Percentiles rank a stretch among this genome's conserved stretches.
Conservation (phyloP, 139 green algal genomes). For the Asterochloris sp. region DNA sequence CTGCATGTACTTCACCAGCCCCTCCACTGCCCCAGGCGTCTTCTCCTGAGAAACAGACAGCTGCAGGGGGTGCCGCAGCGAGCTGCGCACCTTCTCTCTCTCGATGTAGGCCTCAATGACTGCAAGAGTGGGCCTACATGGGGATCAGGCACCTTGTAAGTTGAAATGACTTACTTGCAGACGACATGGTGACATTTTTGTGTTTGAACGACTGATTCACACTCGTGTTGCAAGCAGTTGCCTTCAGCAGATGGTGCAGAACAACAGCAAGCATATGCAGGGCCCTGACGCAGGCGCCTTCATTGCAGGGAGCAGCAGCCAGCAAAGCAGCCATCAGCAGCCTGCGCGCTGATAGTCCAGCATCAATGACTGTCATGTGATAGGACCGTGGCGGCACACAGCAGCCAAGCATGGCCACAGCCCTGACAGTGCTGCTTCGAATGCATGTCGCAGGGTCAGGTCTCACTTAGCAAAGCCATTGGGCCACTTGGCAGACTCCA, state of each 20-base stretch:
- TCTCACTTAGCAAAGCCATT: not conserved
- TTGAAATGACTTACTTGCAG: not conserved
- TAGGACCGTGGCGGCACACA: not conserved
- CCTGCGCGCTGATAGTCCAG: not conserved
- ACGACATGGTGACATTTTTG: not conserved
- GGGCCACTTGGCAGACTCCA: constrained; percentile 3
- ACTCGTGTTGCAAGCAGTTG: no score
- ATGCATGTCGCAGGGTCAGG: not conserved
- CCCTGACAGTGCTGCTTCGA: no score
- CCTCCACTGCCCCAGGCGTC: not conserved
- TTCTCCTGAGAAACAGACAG: not conserved
- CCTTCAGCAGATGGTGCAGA: no score
- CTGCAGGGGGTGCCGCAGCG: not conserved
- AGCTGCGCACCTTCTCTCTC: not conserved
- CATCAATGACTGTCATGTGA: not conserved
- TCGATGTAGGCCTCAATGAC: not conserved
- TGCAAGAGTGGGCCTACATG: not conserved
- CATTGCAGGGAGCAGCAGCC: not conserved
- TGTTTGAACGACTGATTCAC: no score
- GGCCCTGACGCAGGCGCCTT: not conserved
- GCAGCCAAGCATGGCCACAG: not conserved
- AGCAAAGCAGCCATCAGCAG: not conserved
- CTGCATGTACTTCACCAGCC: not conserved
- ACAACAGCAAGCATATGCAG: not conserved
- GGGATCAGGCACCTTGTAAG: not conserved